Conservation (phyloP, 1,284 basidiomycete species). For the Trichosporon sp. region DNA sequence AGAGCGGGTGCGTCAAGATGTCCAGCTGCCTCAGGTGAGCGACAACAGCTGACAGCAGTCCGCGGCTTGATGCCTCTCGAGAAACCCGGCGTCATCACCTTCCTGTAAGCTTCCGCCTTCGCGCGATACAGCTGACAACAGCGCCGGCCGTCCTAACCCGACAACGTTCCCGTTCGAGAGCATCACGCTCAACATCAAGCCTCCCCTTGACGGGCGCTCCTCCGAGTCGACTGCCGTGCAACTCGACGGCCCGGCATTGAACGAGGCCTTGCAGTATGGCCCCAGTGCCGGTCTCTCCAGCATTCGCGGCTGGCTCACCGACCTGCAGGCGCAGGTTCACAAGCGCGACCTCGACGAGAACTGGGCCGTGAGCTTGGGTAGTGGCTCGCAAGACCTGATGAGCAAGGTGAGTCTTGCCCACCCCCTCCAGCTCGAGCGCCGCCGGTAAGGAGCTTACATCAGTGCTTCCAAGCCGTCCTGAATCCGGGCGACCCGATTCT, state of each 20-base stretch:
- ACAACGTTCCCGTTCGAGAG: slow-evolving; percentile 84
- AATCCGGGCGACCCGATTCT: slow-evolving; percentile 81
- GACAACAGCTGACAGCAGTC: slow-evolving; percentile 50
- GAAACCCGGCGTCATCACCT: slow-evolving; percentile 77
- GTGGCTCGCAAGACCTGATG: slow-evolving; percentile 84
- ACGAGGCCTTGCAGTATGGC: slow-evolving; percentile 73
- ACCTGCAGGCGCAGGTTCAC: slow-evolving; percentile 69
- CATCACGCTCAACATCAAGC: slow-evolving; percentile 63
- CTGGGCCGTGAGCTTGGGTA: slow-evolving; percentile 77
- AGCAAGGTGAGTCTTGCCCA: slow-evolving; percentile 65
- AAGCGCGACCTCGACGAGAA: slow-evolving; percentile 59
- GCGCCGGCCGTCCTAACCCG: slow-evolving; percentile 73
- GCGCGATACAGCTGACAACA: slow-evolving; percentile 36
- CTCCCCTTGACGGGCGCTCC: slow-evolving; percentile 56
- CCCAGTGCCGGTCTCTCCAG: slow-evolving; percentile 70
- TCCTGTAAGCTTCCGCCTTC: slow-evolving; percentile 59
- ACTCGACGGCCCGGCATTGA: slow-evolving; percentile 65
- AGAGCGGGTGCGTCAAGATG: no score
- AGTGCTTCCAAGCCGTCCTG: slow-evolving; percentile 64
- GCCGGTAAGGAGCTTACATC: slow-evolving; percentile 16
- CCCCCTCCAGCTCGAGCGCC: background rate
- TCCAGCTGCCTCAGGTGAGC: no score
- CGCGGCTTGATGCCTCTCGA: slow-evolving; percentile 75
- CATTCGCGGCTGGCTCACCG: slow-evolving; percentile 68
- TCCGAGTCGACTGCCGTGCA: slow-evolving; percentile 55